These are phyloP conservation scores for Haplosporangium gracile DNA, from an alignment of 192 early-diverging fungal genomes.

Conservation along the genomic window DNA sequence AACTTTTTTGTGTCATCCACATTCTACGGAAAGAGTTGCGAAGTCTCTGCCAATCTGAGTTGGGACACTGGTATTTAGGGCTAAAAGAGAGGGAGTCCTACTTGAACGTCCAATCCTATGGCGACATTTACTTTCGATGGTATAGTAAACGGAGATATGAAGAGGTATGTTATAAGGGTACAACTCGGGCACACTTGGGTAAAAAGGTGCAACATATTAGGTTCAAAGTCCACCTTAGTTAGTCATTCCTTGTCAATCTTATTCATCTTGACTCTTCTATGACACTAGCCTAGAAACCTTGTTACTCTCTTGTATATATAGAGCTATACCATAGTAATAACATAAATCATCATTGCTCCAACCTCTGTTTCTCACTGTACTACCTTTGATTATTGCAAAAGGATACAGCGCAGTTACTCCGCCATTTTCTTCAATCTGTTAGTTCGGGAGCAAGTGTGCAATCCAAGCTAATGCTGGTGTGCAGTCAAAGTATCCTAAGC, in stretches of 20 bases:
- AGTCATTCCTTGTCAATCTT: too few relatives aligned
- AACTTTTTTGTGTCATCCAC: slow-evolving; percentile 16
- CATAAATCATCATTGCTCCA: too few relatives aligned
- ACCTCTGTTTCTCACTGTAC: too few relatives aligned
- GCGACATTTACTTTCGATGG: not conserved
- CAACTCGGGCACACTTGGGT: not conserved
- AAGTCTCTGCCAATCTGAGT: not conserved
- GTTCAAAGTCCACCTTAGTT: too few relatives aligned
- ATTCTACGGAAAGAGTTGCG: not conserved
- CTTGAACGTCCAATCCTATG: slow-evolving; percentile 4
- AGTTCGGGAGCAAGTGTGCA: not conserved
- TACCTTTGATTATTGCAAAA: too few relatives aligned
- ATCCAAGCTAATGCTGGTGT: not conserved
- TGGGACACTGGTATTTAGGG: slow-evolving; percentile 14
- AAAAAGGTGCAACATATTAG: too few relatives aligned
- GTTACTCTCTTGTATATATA: too few relatives aligned
- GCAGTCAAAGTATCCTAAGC: not conserved
- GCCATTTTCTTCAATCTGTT: not conserved
- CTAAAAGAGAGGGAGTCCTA: not conserved
- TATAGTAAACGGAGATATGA: not conserved
- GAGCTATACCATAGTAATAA: too few relatives aligned
- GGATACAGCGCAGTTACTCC: not conserved
- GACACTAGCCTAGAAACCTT: too few relatives aligned
- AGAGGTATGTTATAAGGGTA: not conserved
- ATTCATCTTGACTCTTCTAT: too few relatives aligned